Conservation (phyloP, 2,329 filamentous ascomycete species). For the Alternaria alternata region DNA sequence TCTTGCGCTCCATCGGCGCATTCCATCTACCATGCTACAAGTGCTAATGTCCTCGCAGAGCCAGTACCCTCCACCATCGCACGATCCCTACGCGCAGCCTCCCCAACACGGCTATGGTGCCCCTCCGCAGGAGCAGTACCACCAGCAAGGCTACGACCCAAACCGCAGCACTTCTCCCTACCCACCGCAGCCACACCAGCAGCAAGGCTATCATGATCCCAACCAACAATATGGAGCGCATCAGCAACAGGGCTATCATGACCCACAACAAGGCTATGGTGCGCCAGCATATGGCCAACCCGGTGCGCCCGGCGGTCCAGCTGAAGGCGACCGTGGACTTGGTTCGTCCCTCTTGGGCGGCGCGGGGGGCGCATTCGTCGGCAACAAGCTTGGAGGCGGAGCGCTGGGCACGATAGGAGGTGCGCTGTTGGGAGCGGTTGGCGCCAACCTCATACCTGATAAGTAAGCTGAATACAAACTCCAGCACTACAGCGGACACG, state of each 20-base stretch:
- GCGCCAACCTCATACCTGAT: conserved; percentile 61
- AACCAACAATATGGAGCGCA: conserved; percentile 32
- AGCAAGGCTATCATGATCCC: conserved; percentile 29
- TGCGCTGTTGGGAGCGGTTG: conserved; percentile 63
- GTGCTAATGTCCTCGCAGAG: conserved; percentile 31
- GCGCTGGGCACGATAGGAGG: conserved; percentile 61
- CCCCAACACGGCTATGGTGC: conserved; percentile 40
- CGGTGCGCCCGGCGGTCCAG: conserved; percentile 41
- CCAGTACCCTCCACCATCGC: conserved; percentile 39
- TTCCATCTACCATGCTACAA: not conserved
- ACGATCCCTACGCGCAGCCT: conserved; percentile 38
- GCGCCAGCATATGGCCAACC: conserved; percentile 53
- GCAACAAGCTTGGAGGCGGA: conserved; percentile 63
- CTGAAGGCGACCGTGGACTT: conserved; percentile 64
- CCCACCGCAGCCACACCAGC: conserved; percentile 40
- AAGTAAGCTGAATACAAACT: conserved; percentile 39
- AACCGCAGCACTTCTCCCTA: conserved; percentile 50
- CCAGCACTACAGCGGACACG: not conserved
- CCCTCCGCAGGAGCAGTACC: conserved; percentile 39
- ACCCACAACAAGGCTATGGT: conserved; percentile 34
- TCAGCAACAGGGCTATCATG: conserved; percentile 22
- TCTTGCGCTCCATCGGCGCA: conserved; percentile 21
- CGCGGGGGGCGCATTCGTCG: conserved; percentile 63
- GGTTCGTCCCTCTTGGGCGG: conserved; percentile 63
- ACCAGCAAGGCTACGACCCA: conserved; percentile 47